Evolutionary conservation across 176 grass and related monocot species (phyloP), one percentile per base, ranked within the genome.

Genomic region (Zea mays): DNA sequence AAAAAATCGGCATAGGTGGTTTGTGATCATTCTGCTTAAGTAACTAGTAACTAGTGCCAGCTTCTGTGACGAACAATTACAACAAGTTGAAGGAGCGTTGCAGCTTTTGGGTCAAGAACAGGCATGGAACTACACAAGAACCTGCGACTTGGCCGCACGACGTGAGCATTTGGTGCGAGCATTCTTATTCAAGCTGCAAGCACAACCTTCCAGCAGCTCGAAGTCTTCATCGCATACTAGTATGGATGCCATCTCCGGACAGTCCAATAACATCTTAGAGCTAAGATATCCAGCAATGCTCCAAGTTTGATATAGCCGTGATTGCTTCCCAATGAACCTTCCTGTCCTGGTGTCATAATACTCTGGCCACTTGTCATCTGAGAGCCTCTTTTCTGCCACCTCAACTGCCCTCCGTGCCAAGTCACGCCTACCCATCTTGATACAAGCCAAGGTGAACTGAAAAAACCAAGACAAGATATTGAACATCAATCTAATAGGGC

Each of bases 371-470:
- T 90, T 99, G 78, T 95, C 96, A 84, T 87, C 84, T 42, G 90
- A 87, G 15, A 96, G 90, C 65, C 75, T 91, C 81, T 93, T 93
- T 81, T 96, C 96, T 21, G 90, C 92, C 52, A 92, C 65, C 77
- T 85, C 85, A 81, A 99, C 67, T 59, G 96, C 96, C 67, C 85
- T 90, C 48, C 86, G 72, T 46, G 96, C 96, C 44, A 96, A 74
- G 49, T 93, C 96, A 68, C 84, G 85, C 79, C 92, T 88, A 33
- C 92, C 96, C 92, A 99, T 95, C 82, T 99, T 99, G 63, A 95
- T 95, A 85, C 96, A 99, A 20, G 92, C 96, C 70, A 96, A 84
- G 62, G 92, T 99, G 72, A 99, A 95, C 96, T 95, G 76, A 79
- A 84, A 84, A 84, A 82, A 72, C 4, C 60, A 60, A 72, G 37